Conservation (phyloP, 805 yeast genomes). For the Scheffersomyces coipomensis region DNA sequence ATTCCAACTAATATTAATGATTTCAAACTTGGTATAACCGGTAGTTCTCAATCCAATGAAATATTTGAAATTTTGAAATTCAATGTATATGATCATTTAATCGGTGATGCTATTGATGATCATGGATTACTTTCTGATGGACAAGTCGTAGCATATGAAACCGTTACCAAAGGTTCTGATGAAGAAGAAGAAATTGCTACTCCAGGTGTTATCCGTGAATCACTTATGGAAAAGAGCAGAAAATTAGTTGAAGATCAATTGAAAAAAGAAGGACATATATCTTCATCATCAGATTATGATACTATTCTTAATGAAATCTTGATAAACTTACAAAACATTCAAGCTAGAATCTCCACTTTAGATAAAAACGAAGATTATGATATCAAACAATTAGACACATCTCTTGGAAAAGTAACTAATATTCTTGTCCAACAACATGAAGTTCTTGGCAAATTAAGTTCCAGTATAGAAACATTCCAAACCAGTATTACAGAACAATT, state of each 20-base stretch:
- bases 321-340: background rate
- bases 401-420: constrained; percentile 12
- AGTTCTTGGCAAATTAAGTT: constrained; percentile 7
- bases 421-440: background rate
- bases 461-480: constrained; percentile 24
- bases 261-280: background rate
- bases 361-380: constrained; percentile 3
- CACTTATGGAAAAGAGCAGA: constrained; percentile 36
- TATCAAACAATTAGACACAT: constrained; percentile 8
- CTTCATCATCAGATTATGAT: background rate
- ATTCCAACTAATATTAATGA: constrained; percentile 36
- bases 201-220: constrained; percentile 22
- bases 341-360: background rate
- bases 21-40: constrained; percentile 55
- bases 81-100: constrained; percentile 52
- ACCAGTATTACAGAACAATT: constrained; percentile 26
- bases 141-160: constrained; percentile 36
- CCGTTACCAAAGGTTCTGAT: constrained; percentile 25
- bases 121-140: constrained; percentile 49
- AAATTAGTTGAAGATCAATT: constrained; percentile 16
- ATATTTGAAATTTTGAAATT: constrained; percentile 64
- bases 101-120: constrained; percentile 56
- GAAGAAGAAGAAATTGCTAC: constrained; percentile 3
- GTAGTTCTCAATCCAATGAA: constrained; percentile 43
- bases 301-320: background rate